These are phyloP conservation scores for Exobasidium cylindrosporum DNA, from an alignment of 1,284 basidiomycete species.

Conservation along the genomic window DNA sequence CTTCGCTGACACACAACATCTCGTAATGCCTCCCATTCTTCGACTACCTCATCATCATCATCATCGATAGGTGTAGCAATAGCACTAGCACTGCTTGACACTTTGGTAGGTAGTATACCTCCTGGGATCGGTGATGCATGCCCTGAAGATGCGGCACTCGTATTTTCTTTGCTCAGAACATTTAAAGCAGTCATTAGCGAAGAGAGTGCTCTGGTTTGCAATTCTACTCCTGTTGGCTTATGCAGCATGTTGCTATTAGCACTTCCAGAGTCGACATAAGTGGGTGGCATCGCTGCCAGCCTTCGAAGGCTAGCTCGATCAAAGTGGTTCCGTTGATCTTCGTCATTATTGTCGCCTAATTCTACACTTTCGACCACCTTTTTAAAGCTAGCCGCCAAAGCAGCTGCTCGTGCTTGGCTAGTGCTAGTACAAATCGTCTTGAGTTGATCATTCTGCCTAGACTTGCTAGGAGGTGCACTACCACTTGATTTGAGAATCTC, in stretches of 20 bases:
- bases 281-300: not conserved
- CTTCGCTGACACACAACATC: slow-evolving; percentile 30
- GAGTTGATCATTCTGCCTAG: not conserved
- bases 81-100: not conserved
- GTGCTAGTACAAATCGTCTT: slow-evolving; percentile 8
- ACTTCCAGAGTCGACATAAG: slow-evolving; percentile 15
- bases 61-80: not conserved
- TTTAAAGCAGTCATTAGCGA: not conserved
- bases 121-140: slow-evolving; percentile 1
- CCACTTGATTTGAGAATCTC: slow-evolving; percentile 10
- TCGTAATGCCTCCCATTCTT: slow-evolving; percentile 48
- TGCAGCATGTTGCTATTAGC: slow-evolving; percentile 8
- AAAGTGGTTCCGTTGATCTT: not conserved
- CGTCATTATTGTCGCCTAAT: not conserved
- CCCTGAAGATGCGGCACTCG: slow-evolving; percentile 21
- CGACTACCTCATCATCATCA: slow-evolving; percentile 23
- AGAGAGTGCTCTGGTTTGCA: slow-evolving; percentile 13
- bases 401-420: slow-evolving; percentile 5
- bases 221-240: slow-evolving; percentile 8
- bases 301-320: not conserved
- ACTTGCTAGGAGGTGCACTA: slow-evolving; percentile 8
- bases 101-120: not conserved
- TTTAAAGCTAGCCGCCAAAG: slow-evolving; percentile 5
- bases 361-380: slow-evolving; percentile 3
- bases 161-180: not conserved